phyloP scores from a whole-genome alignment of 2,329 filamentous ascomycete species.

The Sarocladiaceae sp. region DNA sequence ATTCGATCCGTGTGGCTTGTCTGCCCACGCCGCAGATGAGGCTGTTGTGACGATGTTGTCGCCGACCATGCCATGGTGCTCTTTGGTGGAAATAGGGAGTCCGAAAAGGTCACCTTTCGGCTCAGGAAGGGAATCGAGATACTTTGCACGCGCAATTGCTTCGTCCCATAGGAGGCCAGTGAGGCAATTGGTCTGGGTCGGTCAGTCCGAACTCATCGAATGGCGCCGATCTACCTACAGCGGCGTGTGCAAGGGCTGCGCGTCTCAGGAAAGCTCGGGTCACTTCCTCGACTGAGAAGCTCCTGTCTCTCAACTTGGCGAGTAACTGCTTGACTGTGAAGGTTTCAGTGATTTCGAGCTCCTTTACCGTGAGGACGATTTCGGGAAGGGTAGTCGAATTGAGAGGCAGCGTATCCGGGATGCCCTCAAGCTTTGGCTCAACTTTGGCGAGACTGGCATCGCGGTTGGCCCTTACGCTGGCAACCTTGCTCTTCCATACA shows the following conservation, averaged over 20 bases:
- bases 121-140: constrained; percentile 28
- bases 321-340: constrained; percentile 5
- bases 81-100: constrained; percentile 42
- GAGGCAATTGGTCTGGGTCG: constrained; percentile 26
- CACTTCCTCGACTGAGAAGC: constrained; percentile 10
- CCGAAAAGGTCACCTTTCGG: constrained; percentile 37
- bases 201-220: too few relatives aligned
- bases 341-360: constrained; percentile 11
- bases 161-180: constrained; percentile 30
- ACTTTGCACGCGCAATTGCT: constrained; percentile 26
- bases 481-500: constrained; percentile 3
- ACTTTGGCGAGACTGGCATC: constrained; percentile 22
- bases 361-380: constrained; percentile 16
- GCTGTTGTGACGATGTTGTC: constrained; percentile 22
- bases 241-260: constrained; percentile 12
- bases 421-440: constrained; percentile 19
- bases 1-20: constrained; percentile 27
- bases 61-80: constrained; percentile 30
- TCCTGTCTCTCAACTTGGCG: not conserved
- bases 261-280: constrained; percentile 13
- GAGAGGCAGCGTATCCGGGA: constrained; percentile 17
- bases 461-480: constrained; percentile 11
- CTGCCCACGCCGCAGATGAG: constrained; percentile 25
- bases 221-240: not conserved
- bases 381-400: constrained; percentile 19